Evolutionary conservation across 1,284 basidiomycete genomes (phyloP), one percentile per base, ranked within the genome.

Genomic region (Moesziomyces globuligerus): DNA sequence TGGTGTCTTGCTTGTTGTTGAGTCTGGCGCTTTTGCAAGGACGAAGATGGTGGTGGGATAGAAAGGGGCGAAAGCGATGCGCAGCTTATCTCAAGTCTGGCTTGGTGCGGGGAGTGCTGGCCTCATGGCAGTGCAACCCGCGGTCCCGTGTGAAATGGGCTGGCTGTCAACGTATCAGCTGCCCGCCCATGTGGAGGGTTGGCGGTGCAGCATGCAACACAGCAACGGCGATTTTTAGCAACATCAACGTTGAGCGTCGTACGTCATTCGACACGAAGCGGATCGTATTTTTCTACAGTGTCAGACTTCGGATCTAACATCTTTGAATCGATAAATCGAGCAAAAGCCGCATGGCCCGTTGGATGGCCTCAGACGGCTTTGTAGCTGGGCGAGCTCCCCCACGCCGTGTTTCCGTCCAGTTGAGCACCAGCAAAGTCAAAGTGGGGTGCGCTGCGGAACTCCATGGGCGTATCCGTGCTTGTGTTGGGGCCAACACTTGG

Each of bases 401-500:
- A 49, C 48, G 39, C 28, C 23, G 48, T 49, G n/a, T 28, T 49
- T 13, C 32, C 32, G 48, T 42, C 23, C 23, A 3, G 15, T 38
- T 18, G 21, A 49, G 25, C 21, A 20, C 41, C 15, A 39, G 21
- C 39, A 28, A 32, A 39, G 39, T 25, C 24, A 49, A 41, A n/a
- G 21, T 36, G 21, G 45, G 41, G 25, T 13, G 17, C 3, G 11
- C 24, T 21, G 11, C 34, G 21, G 20, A 23, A 24, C 21, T 21
- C n/a, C n/a, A n/a, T n/a, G n/a, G n/a, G n/a, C n/a, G n/a, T n/a
- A n/a, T n/a, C n/a, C n/a, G n/a, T n/a, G n/a, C n/a, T n/a, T 21
- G 24, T 24, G 7, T 47, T 20, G 32, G 32, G 21, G 23, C 29
- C 45, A 47, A 47, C 45, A 47, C 45, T 17, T 7, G 9, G 3